Percentiles rank a stretch among this genome's conserved stretches.
Conservation (phyloP, 2,329 filamentous ascomycete species). For the Akanthomyces uredinophilus region DNA sequence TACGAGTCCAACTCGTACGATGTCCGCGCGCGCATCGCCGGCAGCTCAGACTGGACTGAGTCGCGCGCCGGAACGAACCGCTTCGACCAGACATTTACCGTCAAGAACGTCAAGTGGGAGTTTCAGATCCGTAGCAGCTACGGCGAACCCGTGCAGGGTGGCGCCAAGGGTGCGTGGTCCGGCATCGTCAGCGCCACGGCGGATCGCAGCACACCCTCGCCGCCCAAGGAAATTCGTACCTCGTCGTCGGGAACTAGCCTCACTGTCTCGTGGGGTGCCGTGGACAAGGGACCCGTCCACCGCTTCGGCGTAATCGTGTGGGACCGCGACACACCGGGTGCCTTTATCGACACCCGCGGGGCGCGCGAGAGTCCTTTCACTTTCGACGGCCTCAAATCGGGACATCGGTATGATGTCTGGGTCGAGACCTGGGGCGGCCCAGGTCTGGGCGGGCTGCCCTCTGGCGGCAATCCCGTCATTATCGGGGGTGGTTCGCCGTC, state of each 20-base stretch:
- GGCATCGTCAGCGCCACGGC: neutral
- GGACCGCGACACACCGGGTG: neutral
- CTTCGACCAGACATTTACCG: neutral
- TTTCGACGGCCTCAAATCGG: neutral
- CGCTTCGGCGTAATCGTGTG: neutral
- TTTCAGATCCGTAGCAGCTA: constrained; percentile 2
- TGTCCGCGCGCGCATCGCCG: neutral
- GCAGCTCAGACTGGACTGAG: neutral
- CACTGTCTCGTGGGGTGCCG: neutral
- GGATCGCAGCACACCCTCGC: neutral
- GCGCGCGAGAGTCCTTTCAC: neutral
- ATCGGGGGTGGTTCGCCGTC: neutral
- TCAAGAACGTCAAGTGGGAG: neutral
- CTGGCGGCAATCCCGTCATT: neutral
- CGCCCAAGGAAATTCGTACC: neutral
- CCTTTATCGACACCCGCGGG: neutral
- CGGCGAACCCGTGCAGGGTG: neutral
- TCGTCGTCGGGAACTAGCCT: neutral
- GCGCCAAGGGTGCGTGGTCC: neutral
- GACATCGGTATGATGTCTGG: constrained; percentile 1
- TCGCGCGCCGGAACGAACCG: neutral
- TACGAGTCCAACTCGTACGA: constrained; percentile 3
- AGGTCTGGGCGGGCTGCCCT: neutral
- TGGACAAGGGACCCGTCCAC: neutral
- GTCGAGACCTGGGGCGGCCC: neutral